Percentiles rank a stretch among this genome's conserved stretches.
Evolutionary conservation across 2,329 filamentous ascomycete species (phyloP).

Genomic region (Scortechinia acanthostroma): DNA sequence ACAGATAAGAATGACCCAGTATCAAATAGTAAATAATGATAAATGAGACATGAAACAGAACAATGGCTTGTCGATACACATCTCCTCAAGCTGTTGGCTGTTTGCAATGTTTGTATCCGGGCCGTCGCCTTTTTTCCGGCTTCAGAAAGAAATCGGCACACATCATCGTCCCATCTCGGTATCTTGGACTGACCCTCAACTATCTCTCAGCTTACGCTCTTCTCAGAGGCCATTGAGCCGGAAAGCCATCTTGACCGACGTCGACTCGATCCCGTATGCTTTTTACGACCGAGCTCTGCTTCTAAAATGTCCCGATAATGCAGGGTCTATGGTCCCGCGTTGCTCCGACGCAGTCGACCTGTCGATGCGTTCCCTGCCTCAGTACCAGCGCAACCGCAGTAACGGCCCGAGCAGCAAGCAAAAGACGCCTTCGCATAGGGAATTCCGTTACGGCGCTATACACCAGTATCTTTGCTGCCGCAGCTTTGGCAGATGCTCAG

Average conservation of each 20-base stretch:
- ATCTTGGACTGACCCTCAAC: not conserved
- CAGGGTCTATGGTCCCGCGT: conserved; percentile 30
- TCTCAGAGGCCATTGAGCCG: too few species aligned
- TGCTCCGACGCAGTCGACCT: conserved; percentile 23
- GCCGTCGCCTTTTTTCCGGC: conserved; percentile 5
- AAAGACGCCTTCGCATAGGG: conserved; percentile 24
- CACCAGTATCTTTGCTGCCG: conserved; percentile 29
- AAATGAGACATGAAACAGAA: not conserved
- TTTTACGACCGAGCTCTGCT: too few species aligned
- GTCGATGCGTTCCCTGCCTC: conserved; percentile 28
- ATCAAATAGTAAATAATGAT: too few species aligned
- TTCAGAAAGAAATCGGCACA: not conserved
- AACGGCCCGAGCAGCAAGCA: conserved; percentile 23
- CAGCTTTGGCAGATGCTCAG: conserved; percentile 26
- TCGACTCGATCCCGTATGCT: not conserved
- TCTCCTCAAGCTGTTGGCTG: conserved; percentile 8
- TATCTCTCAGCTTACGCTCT: not conserved
- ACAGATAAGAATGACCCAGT: too few species aligned
- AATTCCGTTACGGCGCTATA: conserved; percentile 32
- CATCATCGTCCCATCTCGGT: conserved; percentile 3
- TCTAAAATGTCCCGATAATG: conserved; percentile 26
- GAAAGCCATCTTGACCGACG: too few species aligned
- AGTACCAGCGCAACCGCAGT: conserved; percentile 21
- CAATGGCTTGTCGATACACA: not conserved
- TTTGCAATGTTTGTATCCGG: conserved; percentile 27